Conservation (phyloP, 202 grass and related monocot species). For the Setaria italica region DNA sequence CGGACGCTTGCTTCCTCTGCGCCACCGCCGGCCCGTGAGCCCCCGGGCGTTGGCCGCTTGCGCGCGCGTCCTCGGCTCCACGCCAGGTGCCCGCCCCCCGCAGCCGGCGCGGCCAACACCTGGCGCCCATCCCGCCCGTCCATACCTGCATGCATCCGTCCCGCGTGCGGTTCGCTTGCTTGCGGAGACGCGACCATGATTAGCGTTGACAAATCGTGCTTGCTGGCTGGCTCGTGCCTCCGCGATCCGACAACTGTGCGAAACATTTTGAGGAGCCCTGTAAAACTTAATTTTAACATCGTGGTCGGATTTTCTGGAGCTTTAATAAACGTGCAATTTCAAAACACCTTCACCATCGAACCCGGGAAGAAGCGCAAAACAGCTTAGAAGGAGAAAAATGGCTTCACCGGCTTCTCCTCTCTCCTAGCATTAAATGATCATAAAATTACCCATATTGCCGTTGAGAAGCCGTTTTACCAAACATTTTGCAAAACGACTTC, state of each 20-base stretch:
- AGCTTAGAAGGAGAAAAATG: too few relatives aligned
- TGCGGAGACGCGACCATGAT: background rate
- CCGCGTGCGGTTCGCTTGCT: background rate
- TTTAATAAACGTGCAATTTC: too few relatives aligned
- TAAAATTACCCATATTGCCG: too few relatives aligned
- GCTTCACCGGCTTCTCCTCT: too few relatives aligned
- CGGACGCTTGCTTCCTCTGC: background rate
- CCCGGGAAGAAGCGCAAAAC: too few relatives aligned
- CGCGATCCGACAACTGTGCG: background rate
- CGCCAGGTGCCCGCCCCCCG: background rate
- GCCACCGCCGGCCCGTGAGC: slow-evolving; percentile 28
- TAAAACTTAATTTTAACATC: too few relatives aligned
- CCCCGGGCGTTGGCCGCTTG: slow-evolving; percentile 7
- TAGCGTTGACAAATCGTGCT: background rate
- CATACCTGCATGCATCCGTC: background rate
- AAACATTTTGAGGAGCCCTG: too few relatives aligned
- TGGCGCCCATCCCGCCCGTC: background rate
- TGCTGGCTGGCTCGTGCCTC: background rate
- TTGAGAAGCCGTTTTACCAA: too few relatives aligned
- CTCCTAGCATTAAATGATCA: too few relatives aligned
- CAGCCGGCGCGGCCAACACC: background rate
- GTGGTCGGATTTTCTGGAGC: too few relatives aligned
- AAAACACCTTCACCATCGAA: too few relatives aligned
- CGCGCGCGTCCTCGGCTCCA: slow-evolving; percentile 5
- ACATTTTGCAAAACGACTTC: too few relatives aligned